These are phyloP conservation scores for Penicillium oxalicum DNA, from an alignment of 2,329 filamentous ascomycete species.

Conservation along the genomic window DNA sequence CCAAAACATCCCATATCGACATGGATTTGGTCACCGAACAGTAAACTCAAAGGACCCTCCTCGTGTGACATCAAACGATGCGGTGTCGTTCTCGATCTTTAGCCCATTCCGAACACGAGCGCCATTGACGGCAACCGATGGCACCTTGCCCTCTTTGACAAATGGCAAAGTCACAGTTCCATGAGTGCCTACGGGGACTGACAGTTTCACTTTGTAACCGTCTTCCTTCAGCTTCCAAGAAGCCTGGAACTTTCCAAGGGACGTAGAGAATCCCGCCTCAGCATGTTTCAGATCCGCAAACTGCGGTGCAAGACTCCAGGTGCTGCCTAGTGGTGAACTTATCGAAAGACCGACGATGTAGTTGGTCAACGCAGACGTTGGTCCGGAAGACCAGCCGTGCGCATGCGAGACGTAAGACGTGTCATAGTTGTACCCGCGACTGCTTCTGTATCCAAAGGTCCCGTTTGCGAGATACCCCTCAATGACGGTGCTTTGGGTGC, in stretches of 20 bases:
- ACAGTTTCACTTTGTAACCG: constrained; percentile 20
- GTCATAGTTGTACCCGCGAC: constrained; percentile 49
- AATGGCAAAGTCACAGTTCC: constrained; percentile 22
- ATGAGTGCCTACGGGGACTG: constrained; percentile 17
- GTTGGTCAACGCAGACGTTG: constrained; percentile 40
- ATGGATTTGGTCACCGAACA: constrained; percentile 6
- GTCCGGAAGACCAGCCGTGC: constrained; percentile 42
- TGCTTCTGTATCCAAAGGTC: constrained; percentile 52
- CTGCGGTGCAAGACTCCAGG: constrained; percentile 42
- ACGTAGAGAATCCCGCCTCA: constrained; percentile 44
- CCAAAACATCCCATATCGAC: too few species aligned
- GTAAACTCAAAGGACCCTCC: constrained; percentile 21
- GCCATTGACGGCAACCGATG: constrained; percentile 23
- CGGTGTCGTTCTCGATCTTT: constrained; percentile 16
- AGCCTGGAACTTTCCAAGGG: constrained; percentile 38
- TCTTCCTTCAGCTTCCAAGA: constrained; percentile 14
- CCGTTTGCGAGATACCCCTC: constrained; percentile 55
- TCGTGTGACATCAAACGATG: constrained; percentile 14
- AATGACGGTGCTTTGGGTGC: constrained; percentile 54
- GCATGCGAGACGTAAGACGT: constrained; percentile 40
- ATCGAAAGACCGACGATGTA: constrained; percentile 43
- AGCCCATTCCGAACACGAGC: constrained; percentile 14
- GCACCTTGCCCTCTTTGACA: constrained; percentile 14
- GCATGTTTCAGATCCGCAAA: constrained; percentile 41
- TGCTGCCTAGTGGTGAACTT: constrained; percentile 34